Evolutionary conservation across 2,329 filamentous ascomycete genomes (phyloP).

Genomic region (Pseudogymnoascus sp.): DNA sequence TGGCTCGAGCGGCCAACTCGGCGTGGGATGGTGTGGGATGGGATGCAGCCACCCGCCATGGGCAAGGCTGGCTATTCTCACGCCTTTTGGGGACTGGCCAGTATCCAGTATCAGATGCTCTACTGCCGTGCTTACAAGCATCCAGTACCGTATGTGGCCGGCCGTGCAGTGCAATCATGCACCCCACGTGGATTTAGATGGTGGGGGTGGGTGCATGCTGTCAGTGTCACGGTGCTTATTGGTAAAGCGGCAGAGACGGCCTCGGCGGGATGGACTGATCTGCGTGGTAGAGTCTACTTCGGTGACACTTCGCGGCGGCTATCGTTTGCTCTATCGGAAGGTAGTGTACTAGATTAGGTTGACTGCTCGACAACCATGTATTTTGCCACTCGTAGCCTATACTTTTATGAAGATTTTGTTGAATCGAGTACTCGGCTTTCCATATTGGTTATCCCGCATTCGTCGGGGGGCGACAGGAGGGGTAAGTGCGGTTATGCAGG

Average conservation of each 20-base stretch:
- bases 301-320: not conserved
- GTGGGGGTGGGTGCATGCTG: slow-evolving; percentile 3
- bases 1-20: not conserved
- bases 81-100: not conserved
- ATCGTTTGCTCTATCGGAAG: not conserved
- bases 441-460: not conserved
- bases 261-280: not conserved
- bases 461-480: not conserved
- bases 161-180: not conserved
- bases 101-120: not conserved
- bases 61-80: not conserved
- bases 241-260: not conserved
- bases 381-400: not conserved
- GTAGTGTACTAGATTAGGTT: not conserved
- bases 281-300: not conserved
- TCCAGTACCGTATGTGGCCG: not conserved
- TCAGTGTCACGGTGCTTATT: not conserved
- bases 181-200: slow-evolving; percentile 2
- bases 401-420: not conserved
- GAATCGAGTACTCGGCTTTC: not conserved
- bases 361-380: not conserved
- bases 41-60: not conserved
- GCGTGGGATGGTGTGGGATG: not conserved
- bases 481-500: not conserved
- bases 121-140: not conserved